These are phyloP conservation scores for Coemansia sp. DNA, from an alignment of 192 early-diverging fungal genomes.

Conservation along the genomic window DNA sequence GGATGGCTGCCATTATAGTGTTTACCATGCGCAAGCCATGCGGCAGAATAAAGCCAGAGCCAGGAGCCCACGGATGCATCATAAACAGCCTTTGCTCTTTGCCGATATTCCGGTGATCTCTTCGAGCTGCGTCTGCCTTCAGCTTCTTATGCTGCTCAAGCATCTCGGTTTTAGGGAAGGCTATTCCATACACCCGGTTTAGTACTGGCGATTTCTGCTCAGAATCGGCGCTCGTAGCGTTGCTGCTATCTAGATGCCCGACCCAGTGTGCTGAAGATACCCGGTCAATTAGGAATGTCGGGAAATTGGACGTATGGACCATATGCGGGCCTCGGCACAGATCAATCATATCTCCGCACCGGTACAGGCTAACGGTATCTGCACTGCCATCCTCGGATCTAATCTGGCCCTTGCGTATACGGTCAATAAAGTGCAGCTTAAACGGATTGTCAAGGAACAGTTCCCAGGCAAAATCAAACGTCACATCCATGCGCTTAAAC, in stretches of 20 bases:
- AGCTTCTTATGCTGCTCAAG: slow-evolving; percentile 56
- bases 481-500: slow-evolving; percentile 67
- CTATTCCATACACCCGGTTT: slow-evolving; percentile 71
- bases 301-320: slow-evolving; percentile 62
- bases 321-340: slow-evolving; percentile 78
- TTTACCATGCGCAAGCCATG: slow-evolving; percentile 81
- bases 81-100: slow-evolving; percentile 69
- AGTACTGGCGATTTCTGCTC: slow-evolving; percentile 56
- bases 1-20: slow-evolving; percentile 69
- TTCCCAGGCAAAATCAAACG: slow-evolving; percentile 57
- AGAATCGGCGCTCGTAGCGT: not conserved
- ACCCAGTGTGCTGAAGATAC: slow-evolving; percentile 66
- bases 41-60: slow-evolving; percentile 73
- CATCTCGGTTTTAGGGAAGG: slow-evolving; percentile 58
- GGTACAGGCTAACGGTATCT: slow-evolving; percentile 61
- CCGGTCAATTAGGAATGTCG: slow-evolving; percentile 55
- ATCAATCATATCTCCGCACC: slow-evolving; percentile 71
- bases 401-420: slow-evolving; percentile 4
- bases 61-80: slow-evolving; percentile 66
- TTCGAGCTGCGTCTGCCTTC: slow-evolving; percentile 53
- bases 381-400: not conserved
- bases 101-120: slow-evolving; percentile 70
- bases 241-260: slow-evolving; percentile 14
- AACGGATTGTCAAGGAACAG: slow-evolving; percentile 74
- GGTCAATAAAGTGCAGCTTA: slow-evolving; percentile 65